Evolutionary conservation across 208 protist genomes (phyloP), one percentile per base, ranked within the genome.

Genomic region (Leishmania aethiopica): DNA sequence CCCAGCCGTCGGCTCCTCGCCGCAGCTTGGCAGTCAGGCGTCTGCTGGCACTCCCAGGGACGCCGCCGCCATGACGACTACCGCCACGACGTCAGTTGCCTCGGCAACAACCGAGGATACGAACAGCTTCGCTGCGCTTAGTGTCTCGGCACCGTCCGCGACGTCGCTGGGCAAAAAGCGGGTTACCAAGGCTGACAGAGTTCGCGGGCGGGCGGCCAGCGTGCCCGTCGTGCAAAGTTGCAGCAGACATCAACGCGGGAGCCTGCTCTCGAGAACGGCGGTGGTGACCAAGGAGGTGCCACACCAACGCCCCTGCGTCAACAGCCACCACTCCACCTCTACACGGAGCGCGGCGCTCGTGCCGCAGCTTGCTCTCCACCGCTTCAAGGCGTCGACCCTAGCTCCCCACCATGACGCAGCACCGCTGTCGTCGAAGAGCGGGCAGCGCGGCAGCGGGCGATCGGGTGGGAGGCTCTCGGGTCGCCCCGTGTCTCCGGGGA

Each of bases 361-460:
- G 32, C 71, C 81, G 60, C 66, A 71, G 59, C 70, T 85, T 22
- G 60, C 76, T 17, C 77, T 77, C 19, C 28, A 60, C 37, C 15
- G n/a, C 32, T 1, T 78, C 49, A 25, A 66, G 71, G 2, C 73
- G 57, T 22, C 73, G 1, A 35, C 74, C 19, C 35, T 25, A 35
- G 53, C 49, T 25, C 17, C 51, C 28, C 17, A 62, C 3, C 25
- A 37, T 51, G 10, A 57, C 0, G 49, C 81, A 42, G 45, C 59
- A 15, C 66, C 69, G n/a, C 70, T 28, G 1, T 1, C 59, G 6
- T 53, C 69, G 7, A 70, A 57, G 57, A 32, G 32, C 5, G 59
- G 60, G 42, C 73, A 57, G 71, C 55, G 59, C 57, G 55, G 74
- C 47, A 42, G 45, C 22, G 37, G 71, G 47, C 67, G 42, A 35